phyloP scores from a whole-genome alignment of 2,329 filamentous ascomycete species.

The Pyrenochaeta sp. region DNA sequence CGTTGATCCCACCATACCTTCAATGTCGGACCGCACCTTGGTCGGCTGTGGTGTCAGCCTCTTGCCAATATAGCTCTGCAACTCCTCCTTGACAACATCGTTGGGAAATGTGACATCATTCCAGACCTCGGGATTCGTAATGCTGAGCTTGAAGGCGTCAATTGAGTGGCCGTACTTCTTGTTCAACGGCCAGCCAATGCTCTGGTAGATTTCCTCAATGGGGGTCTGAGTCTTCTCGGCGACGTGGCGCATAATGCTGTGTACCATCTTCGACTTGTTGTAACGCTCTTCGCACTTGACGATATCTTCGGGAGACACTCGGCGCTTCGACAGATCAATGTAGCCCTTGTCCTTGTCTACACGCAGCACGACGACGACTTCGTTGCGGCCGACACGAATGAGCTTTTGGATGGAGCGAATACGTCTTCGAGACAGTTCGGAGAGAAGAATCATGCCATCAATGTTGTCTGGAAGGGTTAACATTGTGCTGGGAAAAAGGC shows the following conservation, averaged over 20 bases:
- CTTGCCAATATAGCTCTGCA: slow-evolving; percentile 96
- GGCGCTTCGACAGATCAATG: slow-evolving; percentile 97
- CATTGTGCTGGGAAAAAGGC: not conserved
- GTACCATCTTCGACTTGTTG: slow-evolving; percentile 99
- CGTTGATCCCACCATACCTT: slow-evolving; percentile 72
- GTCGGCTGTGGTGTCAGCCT: slow-evolving; percentile 97
- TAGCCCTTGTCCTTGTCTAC: slow-evolving; percentile 99
- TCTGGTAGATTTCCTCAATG: slow-evolving; percentile 94
- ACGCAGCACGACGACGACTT: slow-evolving; percentile 97
- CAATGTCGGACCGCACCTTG: slow-evolving; percentile 97
- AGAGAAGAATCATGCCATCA: slow-evolving; percentile 99
- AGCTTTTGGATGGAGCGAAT: slow-evolving; percentile 99
- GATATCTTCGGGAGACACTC: slow-evolving; percentile 97
- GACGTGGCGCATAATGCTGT: slow-evolving; percentile 98
- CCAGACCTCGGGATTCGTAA: slow-evolving; percentile 98
- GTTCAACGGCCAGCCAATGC: slow-evolving; percentile 96
- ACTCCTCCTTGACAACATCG: slow-evolving; percentile 84
- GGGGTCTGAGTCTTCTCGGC: slow-evolving; percentile 94
- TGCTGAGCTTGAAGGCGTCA: slow-evolving; percentile 98
- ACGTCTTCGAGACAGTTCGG: slow-evolving; percentile 95
- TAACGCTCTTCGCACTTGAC: slow-evolving; percentile 98
- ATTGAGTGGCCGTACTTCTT: slow-evolving; percentile 96
- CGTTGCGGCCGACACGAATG: slow-evolving; percentile 96
- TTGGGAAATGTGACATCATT: slow-evolving; percentile 89
- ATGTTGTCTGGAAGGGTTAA: slow-evolving; percentile 76